Evolutionary conservation across 306 rosid genomes (phyloP).

Genomic region (cucumber (Cucumis sativus)): DNA sequence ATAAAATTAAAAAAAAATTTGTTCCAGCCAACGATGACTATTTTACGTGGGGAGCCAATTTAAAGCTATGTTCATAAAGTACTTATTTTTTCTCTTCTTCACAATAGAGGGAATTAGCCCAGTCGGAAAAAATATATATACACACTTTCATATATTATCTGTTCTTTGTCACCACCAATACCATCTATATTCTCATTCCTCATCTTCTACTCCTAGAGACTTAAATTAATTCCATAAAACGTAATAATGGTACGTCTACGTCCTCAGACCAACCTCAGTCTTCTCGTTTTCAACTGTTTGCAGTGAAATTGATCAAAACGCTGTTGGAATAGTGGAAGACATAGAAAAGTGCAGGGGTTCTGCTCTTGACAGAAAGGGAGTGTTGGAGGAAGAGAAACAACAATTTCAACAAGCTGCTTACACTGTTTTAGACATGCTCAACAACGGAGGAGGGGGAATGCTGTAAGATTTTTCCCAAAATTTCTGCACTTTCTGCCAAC

Average conservation of each 20-base stretch:
- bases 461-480: conserved; percentile 17
- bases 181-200: neutral
- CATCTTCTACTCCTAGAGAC: neutral
- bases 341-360: conserved; percentile 53
- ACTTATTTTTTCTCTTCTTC: neutral
- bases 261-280: neutral
- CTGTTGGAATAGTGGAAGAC: conserved; percentile 41
- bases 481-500: conserved; percentile 1
- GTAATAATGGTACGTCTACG: neutral
- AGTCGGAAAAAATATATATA: neutral
- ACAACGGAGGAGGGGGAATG: conserved; percentile 20
- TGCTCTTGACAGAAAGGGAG: conserved; percentile 48
- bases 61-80: neutral
- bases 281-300: neutral
- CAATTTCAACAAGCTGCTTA: conserved; percentile 69
- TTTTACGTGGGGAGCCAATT: neutral
- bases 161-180: neutral
- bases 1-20: neutral
- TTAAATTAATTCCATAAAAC: neutral
- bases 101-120: neutral
- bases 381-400: conserved; percentile 58
- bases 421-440: conserved; percentile 56
- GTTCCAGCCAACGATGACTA: neutral
- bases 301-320: conserved; percentile 61
- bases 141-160: neutral